Conservation (phyloP, 139 green algal species). For the Coccomyxa sp. region DNA sequence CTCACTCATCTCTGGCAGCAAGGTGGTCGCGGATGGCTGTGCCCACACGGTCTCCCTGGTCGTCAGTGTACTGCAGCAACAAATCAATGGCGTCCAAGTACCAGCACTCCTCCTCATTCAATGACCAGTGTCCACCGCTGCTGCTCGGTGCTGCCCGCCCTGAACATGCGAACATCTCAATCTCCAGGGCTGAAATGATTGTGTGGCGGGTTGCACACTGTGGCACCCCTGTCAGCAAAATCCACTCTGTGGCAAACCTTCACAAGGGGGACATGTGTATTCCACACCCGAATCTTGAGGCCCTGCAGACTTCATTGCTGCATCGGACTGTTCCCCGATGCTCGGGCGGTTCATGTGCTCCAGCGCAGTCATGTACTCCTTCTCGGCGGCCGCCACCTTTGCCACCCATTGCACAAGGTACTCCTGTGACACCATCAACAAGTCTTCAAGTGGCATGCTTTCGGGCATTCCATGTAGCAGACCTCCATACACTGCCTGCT, state of each 20-base stretch:
- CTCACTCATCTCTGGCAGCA: conserved; percentile 11
- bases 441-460: background rate
- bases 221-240: no score
- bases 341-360: background rate
- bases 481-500: no score
- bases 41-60: background rate
- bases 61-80: background rate
- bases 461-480: no score
- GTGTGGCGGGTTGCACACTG: no score
- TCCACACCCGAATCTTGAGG: no score
- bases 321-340: no score
- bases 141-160: no score
- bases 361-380: conserved; percentile 17
- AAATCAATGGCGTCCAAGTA: conserved; percentile 20
- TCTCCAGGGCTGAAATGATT: no score
- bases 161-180: no score
- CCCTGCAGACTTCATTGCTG: no score
- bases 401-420: conserved; percentile 51
- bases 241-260: no score
- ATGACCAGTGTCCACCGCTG: background rate
- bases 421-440: conserved; percentile 21
- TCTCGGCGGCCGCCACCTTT: conserved; percentile 26
- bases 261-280: no score
- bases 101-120: conserved; percentile 11
- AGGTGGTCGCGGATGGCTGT: conserved; percentile 19